Evolutionary conservation across 768 basidiomycete species (phyloP).

Genomic region (Leucocoprinus sp.): DNA sequence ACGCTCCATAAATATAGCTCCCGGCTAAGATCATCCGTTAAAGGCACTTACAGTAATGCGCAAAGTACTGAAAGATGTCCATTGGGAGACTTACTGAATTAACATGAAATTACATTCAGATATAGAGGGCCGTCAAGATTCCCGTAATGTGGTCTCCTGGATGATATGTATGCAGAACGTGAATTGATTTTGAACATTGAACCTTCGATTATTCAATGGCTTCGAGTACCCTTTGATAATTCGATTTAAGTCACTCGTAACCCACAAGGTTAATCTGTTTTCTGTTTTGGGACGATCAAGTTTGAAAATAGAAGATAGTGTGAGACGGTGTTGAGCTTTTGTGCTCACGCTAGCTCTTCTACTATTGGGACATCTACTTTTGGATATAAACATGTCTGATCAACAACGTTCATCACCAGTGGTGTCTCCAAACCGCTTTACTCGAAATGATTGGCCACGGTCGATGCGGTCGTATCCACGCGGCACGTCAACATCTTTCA

Average conservation of each 20-base stretch:
- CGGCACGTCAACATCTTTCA: conserved; percentile 24
- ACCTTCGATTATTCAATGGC: too few species aligned
- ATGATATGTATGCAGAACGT: too few species aligned
- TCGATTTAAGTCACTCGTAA: too few species aligned
- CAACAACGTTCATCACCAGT: conserved; percentile 29
- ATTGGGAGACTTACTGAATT: conserved; percentile 74
- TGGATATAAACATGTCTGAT: conserved; percentile 27
- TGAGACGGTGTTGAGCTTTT: too few species aligned
- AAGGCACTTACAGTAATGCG: conserved; percentile 42
- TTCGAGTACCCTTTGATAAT: not conserved
- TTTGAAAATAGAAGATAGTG: too few species aligned
- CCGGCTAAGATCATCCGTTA: not conserved
- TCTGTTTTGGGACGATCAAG: not conserved
- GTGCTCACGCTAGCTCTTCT: not conserved
- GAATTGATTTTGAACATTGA: not conserved
- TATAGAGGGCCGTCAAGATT: too few species aligned
- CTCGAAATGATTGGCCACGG: conserved; percentile 59
- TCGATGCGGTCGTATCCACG: conserved; percentile 27
- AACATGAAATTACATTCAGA: too few species aligned
- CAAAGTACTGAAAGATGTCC: conserved; percentile 55
- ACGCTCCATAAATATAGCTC: conserved; percentile 20
- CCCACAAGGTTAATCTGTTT: too few species aligned
- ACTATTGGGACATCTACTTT: not conserved
- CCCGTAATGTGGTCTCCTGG: too few species aligned
- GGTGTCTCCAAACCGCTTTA: conserved; percentile 38